phyloP scores from a whole-genome alignment of 768 basidiomycete species.

The Leccinum longicurvipes region DNA sequence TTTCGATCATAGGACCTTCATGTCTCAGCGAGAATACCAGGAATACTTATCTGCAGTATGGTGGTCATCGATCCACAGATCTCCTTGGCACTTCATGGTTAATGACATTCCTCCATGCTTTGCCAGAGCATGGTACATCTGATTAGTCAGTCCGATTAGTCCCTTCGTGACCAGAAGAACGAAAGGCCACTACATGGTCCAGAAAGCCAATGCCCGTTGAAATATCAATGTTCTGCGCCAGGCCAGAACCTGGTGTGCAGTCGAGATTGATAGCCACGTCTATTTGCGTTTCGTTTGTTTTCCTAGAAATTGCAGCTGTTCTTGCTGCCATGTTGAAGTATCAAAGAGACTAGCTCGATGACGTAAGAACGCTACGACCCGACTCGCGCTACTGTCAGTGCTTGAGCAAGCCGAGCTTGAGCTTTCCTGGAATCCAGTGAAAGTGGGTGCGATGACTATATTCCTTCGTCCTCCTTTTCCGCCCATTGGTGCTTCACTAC shows the following conservation, averaged over 20 bases:
- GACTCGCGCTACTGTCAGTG: too few species aligned
- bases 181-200: conserved; percentile 71
- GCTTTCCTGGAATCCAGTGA: background rate
- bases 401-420: too few species aligned
- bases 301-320: conserved; percentile 70
- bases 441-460: conserved; percentile 10
- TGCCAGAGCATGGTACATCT: conserved; percentile 98
- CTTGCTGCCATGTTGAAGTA: conserved; percentile 39
- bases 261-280: conserved; percentile 82
- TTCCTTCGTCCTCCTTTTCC: conserved; percentile 15
- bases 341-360: background rate
- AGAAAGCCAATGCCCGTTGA: conserved; percentile 98
- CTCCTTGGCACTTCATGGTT: conserved; percentile 87
- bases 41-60: conserved; percentile 93
- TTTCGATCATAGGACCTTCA: conserved; percentile 10
- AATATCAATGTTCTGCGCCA: conserved; percentile 73
- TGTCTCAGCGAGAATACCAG: conserved; percentile 14
- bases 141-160: conserved; percentile 2
- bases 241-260: conserved; percentile 58
- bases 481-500: conserved; percentile 15
- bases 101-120: conserved; percentile 96
- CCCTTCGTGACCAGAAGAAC: background rate
- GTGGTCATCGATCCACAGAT: conserved; percentile 97
- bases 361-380: background rate
- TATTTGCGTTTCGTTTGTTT: conserved; percentile 90